These are phyloP conservation scores for Papiliotrema terrestris DNA, from an alignment of 1,284 basidiomycete species.

Conservation along the genomic window DNA sequence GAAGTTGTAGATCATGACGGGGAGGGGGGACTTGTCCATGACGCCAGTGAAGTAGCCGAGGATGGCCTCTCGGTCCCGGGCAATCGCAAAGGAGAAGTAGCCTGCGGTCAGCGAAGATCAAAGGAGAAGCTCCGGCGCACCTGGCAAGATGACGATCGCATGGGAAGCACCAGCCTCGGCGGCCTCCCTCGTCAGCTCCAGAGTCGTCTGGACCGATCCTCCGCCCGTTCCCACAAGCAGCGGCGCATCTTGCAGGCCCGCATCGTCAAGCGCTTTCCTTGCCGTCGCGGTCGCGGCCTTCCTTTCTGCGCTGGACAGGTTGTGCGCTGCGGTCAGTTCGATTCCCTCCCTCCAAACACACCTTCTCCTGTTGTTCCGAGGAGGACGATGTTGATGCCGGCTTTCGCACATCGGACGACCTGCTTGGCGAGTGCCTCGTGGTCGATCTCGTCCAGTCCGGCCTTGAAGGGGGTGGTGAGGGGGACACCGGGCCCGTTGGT, in stretches of 20 bases:
- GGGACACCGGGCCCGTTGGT: conserved; percentile 49
- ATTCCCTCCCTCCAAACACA: conserved; percentile 8
- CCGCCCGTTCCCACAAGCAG: conserved; percentile 82
- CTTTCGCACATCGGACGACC: conserved; percentile 49
- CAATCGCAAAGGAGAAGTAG: conserved; percentile 53
- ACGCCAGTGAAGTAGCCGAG: conserved; percentile 57
- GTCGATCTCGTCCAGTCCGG: conserved; percentile 32
- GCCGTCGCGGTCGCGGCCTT: conserved; percentile 63
- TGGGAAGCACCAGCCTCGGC: conserved; percentile 74
- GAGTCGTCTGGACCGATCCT: conserved; percentile 72
- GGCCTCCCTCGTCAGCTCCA: conserved; percentile 72
- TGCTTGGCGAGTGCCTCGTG: conserved; percentile 47
- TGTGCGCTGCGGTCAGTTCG: conserved; percentile 45
- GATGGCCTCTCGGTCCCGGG: conserved; percentile 50
- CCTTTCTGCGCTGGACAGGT: conserved; percentile 68
- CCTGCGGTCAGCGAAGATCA: conserved; percentile 12
- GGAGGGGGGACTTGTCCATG: conserved; percentile 74
- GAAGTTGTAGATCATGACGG: conserved; percentile 89
- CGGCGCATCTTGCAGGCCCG: conserved; percentile 63
- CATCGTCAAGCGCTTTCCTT: conserved; percentile 67
- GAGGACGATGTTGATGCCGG: conserved; percentile 51
- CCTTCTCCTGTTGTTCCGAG: conserved; percentile 53
- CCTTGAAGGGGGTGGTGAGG: conserved; percentile 51
- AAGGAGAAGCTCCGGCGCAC: conserved; percentile 4
- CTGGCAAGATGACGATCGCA: conserved; percentile 51